Base-by-base conservation (phyloP, 139 green algal species). In the Micromonas pusilla region DNA sequence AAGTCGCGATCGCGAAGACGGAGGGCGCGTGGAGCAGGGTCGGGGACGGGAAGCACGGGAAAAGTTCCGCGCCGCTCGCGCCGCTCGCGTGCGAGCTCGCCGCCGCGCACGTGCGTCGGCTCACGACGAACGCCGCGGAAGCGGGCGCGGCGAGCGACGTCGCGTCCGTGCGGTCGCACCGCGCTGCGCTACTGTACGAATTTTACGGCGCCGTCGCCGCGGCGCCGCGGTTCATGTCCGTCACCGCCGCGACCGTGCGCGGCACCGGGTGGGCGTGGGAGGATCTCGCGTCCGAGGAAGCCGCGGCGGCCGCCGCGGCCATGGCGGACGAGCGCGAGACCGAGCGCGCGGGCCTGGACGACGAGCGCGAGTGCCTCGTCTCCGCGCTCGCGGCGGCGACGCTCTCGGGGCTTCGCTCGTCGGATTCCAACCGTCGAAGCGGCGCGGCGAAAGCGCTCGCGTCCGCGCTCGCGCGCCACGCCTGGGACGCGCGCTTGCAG, bases 61-160 rank as follows among this genome's bases (percentile, higher is more conserved):
- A 16, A 16, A 23, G 45, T 5, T 38, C 68, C 21, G 68, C 34
- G 4, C 68, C 68, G 1, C 37, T 75, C 37, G 68, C 37, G 20
- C 37, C 68, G 5, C 38, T 75, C 21, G 37, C 68, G 68, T 62
- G 25, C 26, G 23, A 32, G 37, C 68, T 75, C 37, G 68, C 68
- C 37, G 36, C 68, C 34, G 33, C 33, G 68, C 68, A 75, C 25
- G 21, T 62, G 9, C 3, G 4, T 23, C 6, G 19, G 36, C 68
- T 75, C 5, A 57, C 45, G 45, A 16, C 45, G 45, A 57, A 57
- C 45, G 45, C 9, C 9, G 16, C 16, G 45, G 45, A 57, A n/a
- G n/a, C n/a, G n/a, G n/a, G n/a, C n/a, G n/a, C n/a, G n/a, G n/a
- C n/a, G 19, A 30, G 30, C 30, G 66, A 72, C 1, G 66, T 32